Evolutionary conservation across 805 yeast species (phyloP), one percentile per base, ranked within the genome.

Genomic region (Wickerhamomyces pijperi): DNA sequence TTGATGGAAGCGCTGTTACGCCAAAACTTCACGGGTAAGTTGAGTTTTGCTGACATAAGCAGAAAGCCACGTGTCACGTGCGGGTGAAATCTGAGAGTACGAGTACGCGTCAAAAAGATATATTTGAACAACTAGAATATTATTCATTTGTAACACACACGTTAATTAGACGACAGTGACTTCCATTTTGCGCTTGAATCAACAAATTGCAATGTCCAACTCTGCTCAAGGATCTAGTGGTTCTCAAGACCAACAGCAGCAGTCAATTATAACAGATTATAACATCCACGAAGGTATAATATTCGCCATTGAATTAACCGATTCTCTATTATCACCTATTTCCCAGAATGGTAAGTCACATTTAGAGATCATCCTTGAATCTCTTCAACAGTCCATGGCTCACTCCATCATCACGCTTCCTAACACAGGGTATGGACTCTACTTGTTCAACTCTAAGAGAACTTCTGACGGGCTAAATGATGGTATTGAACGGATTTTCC

Each of bases 401-500:
- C 79, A 76, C 36, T 62, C 84, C 41, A 74, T 82, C 2, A 74
- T 82, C 28, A 67, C 80, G 0, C 58, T 74, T 31, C 84, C 87
- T 1, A 64, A 67, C 35, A 80, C 90, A 2, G 88, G 85, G 0
- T 63, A 85, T 19, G 97, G 95, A 0, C 72, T 87, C 36, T 73
- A 78, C 49, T 53, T 82, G 14, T 75, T 72, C 58, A 75, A 72
- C 51, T 71, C 72, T 56, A 49, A 45, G 38, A 62, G 39, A 39
- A 59, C 67, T 0, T 45, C 61, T 13, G 45, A 51, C 20, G 59
- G 57, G 21, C 47, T 58, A 37, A 55, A 61, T n/a, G 45, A 51
- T 13, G 76, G 80, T 0, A 60, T 82, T 3, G 58, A 63, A 41
- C 64, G 65, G 40, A 49, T 82, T 13, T 67, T 82, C 45, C 61